A percentile compares a stretch with the other conserved stretches of the same genome.
These are phyloP conservation scores for Erigeron philadelphicus DNA, from an alignment of 140 eudicot species.

Conservation along the genomic window DNA sequence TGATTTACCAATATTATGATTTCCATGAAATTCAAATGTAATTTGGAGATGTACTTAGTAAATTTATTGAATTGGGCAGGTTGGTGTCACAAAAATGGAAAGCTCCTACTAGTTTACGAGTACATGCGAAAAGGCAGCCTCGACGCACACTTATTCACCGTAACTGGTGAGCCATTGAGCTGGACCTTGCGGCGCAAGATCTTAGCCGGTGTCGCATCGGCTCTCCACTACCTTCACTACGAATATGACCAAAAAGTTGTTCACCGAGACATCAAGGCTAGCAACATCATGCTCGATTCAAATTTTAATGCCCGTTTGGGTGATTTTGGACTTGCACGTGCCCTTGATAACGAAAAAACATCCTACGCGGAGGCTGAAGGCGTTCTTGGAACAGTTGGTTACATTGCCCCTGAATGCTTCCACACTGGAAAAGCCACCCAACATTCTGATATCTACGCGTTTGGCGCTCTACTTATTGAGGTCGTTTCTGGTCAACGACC, in stretches of 20 bases:
- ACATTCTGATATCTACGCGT: constrained; percentile 63
- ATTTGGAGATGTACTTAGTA: not conserved
- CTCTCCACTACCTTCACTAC: constrained; percentile 84
- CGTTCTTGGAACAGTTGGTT: constrained; percentile 68
- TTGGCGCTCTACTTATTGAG: constrained; percentile 62
- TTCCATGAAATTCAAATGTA: not conserved
- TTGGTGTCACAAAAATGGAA: constrained; percentile 66
- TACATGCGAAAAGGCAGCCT: constrained; percentile 72
- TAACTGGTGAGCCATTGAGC: constrained; percentile 39
- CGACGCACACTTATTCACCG: constrained; percentile 57
- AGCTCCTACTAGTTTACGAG: constrained; percentile 49
- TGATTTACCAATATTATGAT: too few relatives aligned
- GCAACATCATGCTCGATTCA: constrained; percentile 87
- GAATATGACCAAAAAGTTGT: constrained; percentile 79
- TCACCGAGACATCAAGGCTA: constrained; percentile 83
- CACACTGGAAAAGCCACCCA: constrained; percentile 78
- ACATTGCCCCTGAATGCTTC: constrained; percentile 84
- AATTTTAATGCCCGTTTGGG: constrained; percentile 79
- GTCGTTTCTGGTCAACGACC: constrained; percentile 67
- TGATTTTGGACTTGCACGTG: constrained; percentile 86
- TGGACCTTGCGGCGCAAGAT: constrained; percentile 65
- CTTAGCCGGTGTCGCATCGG: constrained; percentile 69
- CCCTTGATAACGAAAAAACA: constrained; percentile 70
- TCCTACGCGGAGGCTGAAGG: constrained; percentile 78
- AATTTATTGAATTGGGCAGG: constrained; percentile 29